Evolutionary conservation across 352 stramenopile genomes (phyloP), one percentile per base, ranked within the genome.

Genomic region (Phytophthora pluvialis): DNA sequence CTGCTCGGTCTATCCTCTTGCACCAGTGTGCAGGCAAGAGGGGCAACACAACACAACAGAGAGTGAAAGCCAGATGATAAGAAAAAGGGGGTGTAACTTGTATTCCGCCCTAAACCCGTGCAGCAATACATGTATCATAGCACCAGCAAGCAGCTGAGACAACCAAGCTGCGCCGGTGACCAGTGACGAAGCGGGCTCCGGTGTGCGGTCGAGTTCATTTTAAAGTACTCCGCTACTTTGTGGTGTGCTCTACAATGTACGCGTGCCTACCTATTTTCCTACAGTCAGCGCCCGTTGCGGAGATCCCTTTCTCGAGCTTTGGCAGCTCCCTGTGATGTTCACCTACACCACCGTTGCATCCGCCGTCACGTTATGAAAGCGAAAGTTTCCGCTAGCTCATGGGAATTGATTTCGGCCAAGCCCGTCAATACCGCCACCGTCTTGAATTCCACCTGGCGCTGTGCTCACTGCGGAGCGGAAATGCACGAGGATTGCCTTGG

Each of bases 261-360:
- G 21, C 21, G 21, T 21, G 21, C 21, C 21, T 21, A 21, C 35
- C 10, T 40, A 13, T 40, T n/a, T 39, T n/a, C 35, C 12, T 40
- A 40, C 35, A 40, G 9, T 8, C 39, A 45, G 39, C 21, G n/a
- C 39, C n/a, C 21, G 11, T 45, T n/a, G 21, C 31, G 42, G 16
- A 32, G 35, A 46, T 28, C 29, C 21, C 16, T 39, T 40, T 46
- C 42, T 48, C 39, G 42, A 6, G 59, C 59, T 67, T 67, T 60
- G 42, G 50, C 59, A 67, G 40, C 50, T 60, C 59, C n/a, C 35
- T 54, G 60, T 60, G 42, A 44, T 65, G 12, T 46, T 59, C 57
- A 59, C 47, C 47, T 59, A 59, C 57, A 59, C 57, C 46, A 35
- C 45, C 35, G 25, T 6, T 46, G 11, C 31, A 5, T 39, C 11